phyloP scores from a whole-genome alignment of 2,329 filamentous ascomycete species.

The Colletotrichum viniferum region DNA sequence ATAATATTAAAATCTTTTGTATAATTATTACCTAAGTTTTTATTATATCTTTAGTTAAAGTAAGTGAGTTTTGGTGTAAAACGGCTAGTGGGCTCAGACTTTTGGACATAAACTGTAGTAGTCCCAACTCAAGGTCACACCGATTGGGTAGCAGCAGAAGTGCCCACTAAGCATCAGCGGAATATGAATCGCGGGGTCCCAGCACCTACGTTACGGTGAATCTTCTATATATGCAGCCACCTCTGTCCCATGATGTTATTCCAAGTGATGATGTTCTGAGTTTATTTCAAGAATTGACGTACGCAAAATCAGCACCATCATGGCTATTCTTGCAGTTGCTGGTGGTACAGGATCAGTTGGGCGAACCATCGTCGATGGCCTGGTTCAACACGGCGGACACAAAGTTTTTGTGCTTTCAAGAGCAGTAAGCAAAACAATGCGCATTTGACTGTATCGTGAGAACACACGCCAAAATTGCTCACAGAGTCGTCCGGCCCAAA shows the following conservation, averaged over 20 bases:
- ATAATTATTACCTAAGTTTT: too few relatives aligned
- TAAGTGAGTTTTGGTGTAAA: too few relatives aligned
- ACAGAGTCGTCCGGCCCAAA: not conserved
- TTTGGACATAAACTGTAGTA: too few relatives aligned
- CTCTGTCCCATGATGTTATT: accelerated
- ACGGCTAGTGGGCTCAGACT: too few relatives aligned
- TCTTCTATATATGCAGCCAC: not conserved
- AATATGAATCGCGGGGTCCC: not conserved
- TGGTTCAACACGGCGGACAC: conserved; percentile 36
- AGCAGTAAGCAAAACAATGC: conserved; percentile 28
- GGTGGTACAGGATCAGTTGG: conserved; percentile 52
- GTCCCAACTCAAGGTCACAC: not conserved
- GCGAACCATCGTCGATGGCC: conserved; percentile 49
- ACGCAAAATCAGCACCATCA: not conserved
- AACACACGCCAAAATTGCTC: not conserved
- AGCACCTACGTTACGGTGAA: accelerated
- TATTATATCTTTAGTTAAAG: too few relatives aligned
- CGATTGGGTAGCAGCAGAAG: not conserved
- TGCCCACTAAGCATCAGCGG: not conserved
- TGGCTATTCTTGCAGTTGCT: conserved; percentile 43
- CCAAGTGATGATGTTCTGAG: accelerated
- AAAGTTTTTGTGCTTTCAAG: conserved; percentile 45
- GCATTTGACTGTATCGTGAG: accelerated
- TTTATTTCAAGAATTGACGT: accelerated
- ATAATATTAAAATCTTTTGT: too few relatives aligned